A percentile compares a stretch with the other conserved stretches of the same genome.
Evolutionary conservation across 345 rosid genomes (phyloP).

Genomic region (Eucalyptus microcorys): DNA sequence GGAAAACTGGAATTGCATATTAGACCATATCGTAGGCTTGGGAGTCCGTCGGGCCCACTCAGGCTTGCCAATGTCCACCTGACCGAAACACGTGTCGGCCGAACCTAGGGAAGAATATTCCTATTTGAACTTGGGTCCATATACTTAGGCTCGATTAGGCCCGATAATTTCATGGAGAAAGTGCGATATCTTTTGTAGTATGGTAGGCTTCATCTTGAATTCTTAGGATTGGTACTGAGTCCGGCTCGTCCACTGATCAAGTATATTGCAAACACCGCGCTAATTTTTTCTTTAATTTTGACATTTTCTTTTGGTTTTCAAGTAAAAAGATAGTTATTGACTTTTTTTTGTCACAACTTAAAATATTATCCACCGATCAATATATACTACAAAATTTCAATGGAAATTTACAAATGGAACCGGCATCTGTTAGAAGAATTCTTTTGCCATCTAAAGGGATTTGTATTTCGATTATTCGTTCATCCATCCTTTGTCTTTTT

Average conservation of each 20-base stretch:
- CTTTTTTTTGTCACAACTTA: neutral
- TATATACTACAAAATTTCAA: neutral
- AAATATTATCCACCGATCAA: neutral
- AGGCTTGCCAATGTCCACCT: neutral
- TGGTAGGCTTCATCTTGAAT: neutral
- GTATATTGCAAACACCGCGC: neutral
- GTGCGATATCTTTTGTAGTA: neutral
- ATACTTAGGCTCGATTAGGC: neutral
- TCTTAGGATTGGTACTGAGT: neutral
- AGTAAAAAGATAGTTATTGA: neutral
- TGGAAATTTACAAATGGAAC: neutral
- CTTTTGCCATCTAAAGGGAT: neutral
- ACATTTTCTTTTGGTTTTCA: neutral
- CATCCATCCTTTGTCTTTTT: neutral
- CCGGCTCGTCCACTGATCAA: neutral
- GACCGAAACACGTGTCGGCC: neutral
- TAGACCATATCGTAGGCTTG: neutral
- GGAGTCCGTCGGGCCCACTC: neutral
- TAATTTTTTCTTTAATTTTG: neutral
- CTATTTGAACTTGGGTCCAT: neutral
- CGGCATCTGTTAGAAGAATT: rapidly evolving
- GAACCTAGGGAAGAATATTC: neutral
- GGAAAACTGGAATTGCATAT: neutral
- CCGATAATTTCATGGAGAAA: neutral
- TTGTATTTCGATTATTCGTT: too few relatives aligned